Evolutionary conservation across 805 yeast genomes (phyloP).

Genomic region (Groenewaldozyma tartarivorans): DNA sequence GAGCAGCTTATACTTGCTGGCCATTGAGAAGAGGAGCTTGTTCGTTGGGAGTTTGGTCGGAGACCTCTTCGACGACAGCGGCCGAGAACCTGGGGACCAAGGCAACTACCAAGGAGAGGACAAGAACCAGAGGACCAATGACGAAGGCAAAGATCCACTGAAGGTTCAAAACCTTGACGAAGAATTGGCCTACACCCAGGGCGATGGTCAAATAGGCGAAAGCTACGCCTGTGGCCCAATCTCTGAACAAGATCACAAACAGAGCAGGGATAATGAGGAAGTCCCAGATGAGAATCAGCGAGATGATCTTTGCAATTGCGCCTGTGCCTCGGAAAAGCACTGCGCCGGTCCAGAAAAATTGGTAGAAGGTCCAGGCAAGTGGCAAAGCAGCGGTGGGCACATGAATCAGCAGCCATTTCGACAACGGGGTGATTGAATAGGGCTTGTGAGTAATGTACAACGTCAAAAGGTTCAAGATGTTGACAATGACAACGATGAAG

Average conservation of each 20-base stretch:
- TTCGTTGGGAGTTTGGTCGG: slow-evolving; percentile 1
- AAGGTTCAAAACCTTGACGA: slow-evolving; percentile 59
- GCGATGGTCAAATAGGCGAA: slow-evolving; percentile 53
- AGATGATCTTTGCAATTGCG: slow-evolving; percentile 48
- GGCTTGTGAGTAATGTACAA: slow-evolving; percentile 54
- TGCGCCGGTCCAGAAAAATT: slow-evolving; percentile 81
- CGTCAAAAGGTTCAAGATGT: slow-evolving; percentile 48
- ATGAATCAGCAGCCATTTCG: slow-evolving; percentile 51
- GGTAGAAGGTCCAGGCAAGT: slow-evolving; percentile 62
- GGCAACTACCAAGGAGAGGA: slow-evolving; percentile 39
- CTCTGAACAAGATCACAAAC: slow-evolving; percentile 50
- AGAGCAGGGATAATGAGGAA: slow-evolving; percentile 56
- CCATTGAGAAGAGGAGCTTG: slow-evolving; percentile 7
- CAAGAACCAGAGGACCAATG: slow-evolving; percentile 48
- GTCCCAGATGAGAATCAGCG: slow-evolving; percentile 72
- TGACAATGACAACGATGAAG: slow-evolving; percentile 48
- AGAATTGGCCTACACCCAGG: slow-evolving; percentile 60
- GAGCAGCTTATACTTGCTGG: background rate
- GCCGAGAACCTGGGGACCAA: slow-evolving; percentile 13
- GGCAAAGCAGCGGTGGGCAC: slow-evolving; percentile 62
- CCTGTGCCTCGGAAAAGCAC: slow-evolving; percentile 51
- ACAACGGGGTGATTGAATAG: slow-evolving; percentile 41
- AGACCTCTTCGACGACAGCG: slow-evolving; percentile 1
- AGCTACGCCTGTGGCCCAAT: slow-evolving; percentile 60
- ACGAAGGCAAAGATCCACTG: slow-evolving; percentile 81